Base-by-base conservation (phyloP, 1,284 basidiomycete species). In the Heliocybe sulcata region DNA sequence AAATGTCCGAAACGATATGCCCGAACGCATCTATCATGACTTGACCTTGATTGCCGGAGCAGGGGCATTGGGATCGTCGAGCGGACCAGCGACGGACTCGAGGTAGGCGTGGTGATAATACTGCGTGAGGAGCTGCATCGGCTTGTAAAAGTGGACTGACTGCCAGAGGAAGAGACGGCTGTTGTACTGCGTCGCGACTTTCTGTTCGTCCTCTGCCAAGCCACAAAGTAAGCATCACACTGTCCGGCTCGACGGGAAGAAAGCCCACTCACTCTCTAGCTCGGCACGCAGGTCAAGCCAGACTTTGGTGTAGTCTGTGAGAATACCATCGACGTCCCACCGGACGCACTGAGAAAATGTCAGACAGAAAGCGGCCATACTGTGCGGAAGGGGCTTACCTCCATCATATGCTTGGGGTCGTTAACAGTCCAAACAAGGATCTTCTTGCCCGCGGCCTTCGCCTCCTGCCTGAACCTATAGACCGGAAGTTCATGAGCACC, bases 341-440 rank as follows among this genome's bases (percentile, higher is more conserved):
- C 93, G 77, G 19, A 90, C 88, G 57, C 92, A 93, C 87, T 89
- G 59, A 29, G 56, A 22, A 38, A 33, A n/a, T 23, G 56, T 33
- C 47, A 19, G 51, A 54, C 33, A 51, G 51, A 35, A 20, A 22
- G 29, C 45, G 31, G 53, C 27, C 35, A 47, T 35, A 2, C 23
- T 45, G 27, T 20, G 22, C 47, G 14, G 25, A 23, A 12, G 3
- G 12, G 42, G 71, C 80, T 53, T 23, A 83, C 88, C 81, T 98
- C 92, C 75, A 96, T 89, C 95, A 99, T 98, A 67, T 96, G 87
- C 57, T 85, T 83, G 10, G 85, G 83, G 50, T 88, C 81, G 68
- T 98, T 99, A 27, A 98, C 95, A 0, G 96, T 99, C 97, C 97
- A 99, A 11, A 95, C 92, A 81, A 94, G 87, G 49, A 98, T 64